These are phyloP conservation scores for Halophytophthora batemanensis DNA, from an alignment of 352 stramenopile species.

Conservation along the genomic window DNA sequence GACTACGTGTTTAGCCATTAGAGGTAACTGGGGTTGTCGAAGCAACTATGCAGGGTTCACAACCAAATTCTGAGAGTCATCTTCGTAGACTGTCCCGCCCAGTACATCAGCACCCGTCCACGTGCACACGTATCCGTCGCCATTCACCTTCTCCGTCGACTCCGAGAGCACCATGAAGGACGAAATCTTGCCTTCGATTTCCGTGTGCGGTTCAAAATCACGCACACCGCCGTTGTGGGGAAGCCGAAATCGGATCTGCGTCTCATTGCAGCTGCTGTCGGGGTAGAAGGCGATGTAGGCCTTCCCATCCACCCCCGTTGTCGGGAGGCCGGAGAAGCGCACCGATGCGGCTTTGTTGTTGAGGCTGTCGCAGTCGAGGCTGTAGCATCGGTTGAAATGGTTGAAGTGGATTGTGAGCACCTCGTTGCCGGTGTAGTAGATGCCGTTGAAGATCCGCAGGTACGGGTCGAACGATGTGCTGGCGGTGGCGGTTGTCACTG, in stretches of 20 bases:
- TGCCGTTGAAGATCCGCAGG: background rate
- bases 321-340: constrained; percentile 1
- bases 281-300: constrained; percentile 9
- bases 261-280: constrained; percentile 1
- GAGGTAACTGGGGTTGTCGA: too few species aligned
- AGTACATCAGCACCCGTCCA: background rate
- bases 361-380: constrained; percentile 9
- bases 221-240: background rate
- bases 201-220: background rate
- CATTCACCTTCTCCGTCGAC: background rate
- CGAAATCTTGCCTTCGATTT: background rate
- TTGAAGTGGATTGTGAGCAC: background rate
- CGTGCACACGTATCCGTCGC: background rate
- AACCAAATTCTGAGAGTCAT: too few species aligned
- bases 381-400: constrained; percentile 10
- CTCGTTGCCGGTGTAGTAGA: background rate
- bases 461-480: background rate
- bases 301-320: background rate
- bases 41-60: too few species aligned
- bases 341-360: constrained; percentile 9
- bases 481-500: too few species aligned
- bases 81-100: too few species aligned
- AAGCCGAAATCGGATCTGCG: background rate
- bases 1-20: too few species aligned
- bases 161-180: constrained; percentile 5